These are phyloP conservation scores for Saccharomycopsis synnaedendra DNA, from an alignment of 805 yeast genomes.

Conservation along the genomic window DNA sequence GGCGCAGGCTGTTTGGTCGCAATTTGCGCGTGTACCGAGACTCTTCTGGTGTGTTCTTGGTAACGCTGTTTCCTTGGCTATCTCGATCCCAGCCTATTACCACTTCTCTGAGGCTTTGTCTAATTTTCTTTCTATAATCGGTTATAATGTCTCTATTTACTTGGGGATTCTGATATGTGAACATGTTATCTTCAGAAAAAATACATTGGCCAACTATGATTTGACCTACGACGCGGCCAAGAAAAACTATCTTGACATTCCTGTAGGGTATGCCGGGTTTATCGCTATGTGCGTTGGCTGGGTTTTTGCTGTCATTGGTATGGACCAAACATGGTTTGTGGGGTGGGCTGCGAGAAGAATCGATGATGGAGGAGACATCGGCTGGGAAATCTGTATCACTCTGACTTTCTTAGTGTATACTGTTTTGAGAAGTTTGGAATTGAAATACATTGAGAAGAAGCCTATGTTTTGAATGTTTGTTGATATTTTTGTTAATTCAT, in stretches of 20 bases:
- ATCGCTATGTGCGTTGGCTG: conserved; percentile 72
- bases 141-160: conserved; percentile 84
- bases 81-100: conserved; percentile 82
- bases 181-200: conserved; percentile 63
- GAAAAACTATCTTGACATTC: conserved; percentile 27
- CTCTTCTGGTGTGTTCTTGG: conserved; percentile 70
- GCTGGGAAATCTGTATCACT: conserved; percentile 63
- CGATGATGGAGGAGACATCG: conserved; percentile 68
- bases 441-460: conserved; percentile 36
- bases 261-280: conserved; percentile 70
- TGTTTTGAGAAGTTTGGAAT: conserved; percentile 50
- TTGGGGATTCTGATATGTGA: conserved; percentile 64
- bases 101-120: conserved; percentile 60
- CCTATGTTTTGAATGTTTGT: too few relatives aligned
- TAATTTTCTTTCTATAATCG: conserved; percentile 84
- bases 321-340: conserved; percentile 76
- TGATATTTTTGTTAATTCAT: too few relatives aligned
- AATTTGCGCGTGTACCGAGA: conserved; percentile 67
- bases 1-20: conserved; percentile 76
- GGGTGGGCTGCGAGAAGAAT: conserved; percentile 57
- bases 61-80: conserved; percentile 67
- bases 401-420: conserved; percentile 58
- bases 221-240: conserved; percentile 47
- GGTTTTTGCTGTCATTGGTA: conserved; percentile 78
- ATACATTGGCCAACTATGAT: conserved; percentile 47